phyloP scores from a whole-genome alignment of 176 grass and related monocot genomes.

The Aegilops umbellulata region DNA sequence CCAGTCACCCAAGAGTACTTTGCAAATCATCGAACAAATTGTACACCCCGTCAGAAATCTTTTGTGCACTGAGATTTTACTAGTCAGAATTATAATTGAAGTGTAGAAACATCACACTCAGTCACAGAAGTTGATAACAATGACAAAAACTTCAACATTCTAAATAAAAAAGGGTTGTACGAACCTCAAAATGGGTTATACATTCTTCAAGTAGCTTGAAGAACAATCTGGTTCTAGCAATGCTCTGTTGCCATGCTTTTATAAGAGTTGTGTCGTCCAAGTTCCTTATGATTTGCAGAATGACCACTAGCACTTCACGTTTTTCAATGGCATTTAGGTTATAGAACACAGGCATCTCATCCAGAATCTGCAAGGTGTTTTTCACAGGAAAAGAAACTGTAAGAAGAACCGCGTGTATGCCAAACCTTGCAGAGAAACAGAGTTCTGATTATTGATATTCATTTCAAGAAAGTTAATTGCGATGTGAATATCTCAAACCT shows the following conservation, averaged over 20 bases:
- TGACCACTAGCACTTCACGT: slow-evolving; percentile 94
- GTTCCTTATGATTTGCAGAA: slow-evolving; percentile 98
- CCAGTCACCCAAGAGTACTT: neutral
- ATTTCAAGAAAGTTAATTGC: slow-evolving; percentile 17
- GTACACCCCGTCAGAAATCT: neutral
- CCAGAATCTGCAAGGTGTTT: slow-evolving; percentile 75
- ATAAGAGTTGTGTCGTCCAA: slow-evolving; percentile 89
- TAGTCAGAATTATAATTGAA: neutral
- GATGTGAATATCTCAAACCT: slow-evolving; percentile 38
- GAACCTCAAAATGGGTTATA: slow-evolving; percentile 90
- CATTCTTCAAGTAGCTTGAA: slow-evolving; percentile 99
- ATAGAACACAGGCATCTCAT: slow-evolving; percentile 99
- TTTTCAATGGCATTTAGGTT: slow-evolving; percentile 95
- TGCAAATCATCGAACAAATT: neutral
- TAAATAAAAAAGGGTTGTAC: slow-evolving; percentile 28
- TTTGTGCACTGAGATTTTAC: neutral
- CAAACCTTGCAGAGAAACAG: slow-evolving; percentile 28
- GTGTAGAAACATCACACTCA: neutral
- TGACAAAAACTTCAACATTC: slow-evolving; percentile 4
- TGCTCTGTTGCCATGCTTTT: slow-evolving; percentile 99
- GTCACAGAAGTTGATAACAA: slow-evolving; percentile 1
- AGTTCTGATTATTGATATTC: neutral
- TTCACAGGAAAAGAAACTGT: slow-evolving; percentile 27
- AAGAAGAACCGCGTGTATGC: neutral
- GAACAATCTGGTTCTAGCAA: slow-evolving; percentile 94